These are phyloP conservation scores for Suhomyces bribrorum DNA, from an alignment of 1,139 yeast species.

Conservation along the genomic window DNA sequence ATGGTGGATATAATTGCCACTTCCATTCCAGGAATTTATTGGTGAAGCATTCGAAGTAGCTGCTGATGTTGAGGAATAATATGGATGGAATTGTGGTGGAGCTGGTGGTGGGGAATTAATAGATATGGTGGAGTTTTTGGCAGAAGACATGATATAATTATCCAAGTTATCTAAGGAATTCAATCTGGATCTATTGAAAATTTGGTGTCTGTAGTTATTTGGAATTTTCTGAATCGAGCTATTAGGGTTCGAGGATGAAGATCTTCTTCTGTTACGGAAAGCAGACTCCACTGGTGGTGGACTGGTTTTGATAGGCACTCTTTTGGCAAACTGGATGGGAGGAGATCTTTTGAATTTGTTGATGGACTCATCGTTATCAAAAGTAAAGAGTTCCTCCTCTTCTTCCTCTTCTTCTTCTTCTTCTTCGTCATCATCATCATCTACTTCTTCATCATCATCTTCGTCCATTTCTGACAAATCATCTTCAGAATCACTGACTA, in stretches of 20 bases:
- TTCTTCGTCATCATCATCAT: slow-evolving; percentile 22
- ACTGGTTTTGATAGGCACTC: slow-evolving; percentile 45
- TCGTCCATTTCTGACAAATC: slow-evolving; percentile 27
- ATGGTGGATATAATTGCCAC: slow-evolving; percentile 23
- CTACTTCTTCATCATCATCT: slow-evolving; percentile 25
- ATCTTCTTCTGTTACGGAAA: slow-evolving; percentile 23
- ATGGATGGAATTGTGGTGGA: slow-evolving; percentile 13
- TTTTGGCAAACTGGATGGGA: slow-evolving; percentile 45
- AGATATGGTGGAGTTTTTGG: slow-evolving; percentile 39
- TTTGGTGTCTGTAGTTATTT: slow-evolving; percentile 27
- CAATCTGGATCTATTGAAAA: slow-evolving; percentile 43
- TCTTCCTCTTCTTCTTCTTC: slow-evolving; percentile 26
- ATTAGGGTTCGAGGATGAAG: slow-evolving; percentile 26
- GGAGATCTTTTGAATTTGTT: slow-evolving; percentile 30
- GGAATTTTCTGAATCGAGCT: slow-evolving; percentile 15
- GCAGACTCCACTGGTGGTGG: slow-evolving; percentile 38
- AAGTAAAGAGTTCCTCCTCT: slow-evolving; percentile 41
- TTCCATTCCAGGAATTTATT: slow-evolving; percentile 28
- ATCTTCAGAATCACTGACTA: slow-evolving; percentile 48
- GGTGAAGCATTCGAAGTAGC: slow-evolving; percentile 26
- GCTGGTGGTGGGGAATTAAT: slow-evolving; percentile 42
- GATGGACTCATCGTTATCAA: slow-evolving; percentile 43
- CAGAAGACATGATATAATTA: slow-evolving; percentile 43
- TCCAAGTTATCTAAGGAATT: slow-evolving; percentile 48
- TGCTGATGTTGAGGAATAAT: slow-evolving; percentile 12